These are phyloP conservation scores for Apiospora pterosperma DNA, from an alignment of 2,329 filamentous ascomycete genomes.

Conservation along the genomic window DNA sequence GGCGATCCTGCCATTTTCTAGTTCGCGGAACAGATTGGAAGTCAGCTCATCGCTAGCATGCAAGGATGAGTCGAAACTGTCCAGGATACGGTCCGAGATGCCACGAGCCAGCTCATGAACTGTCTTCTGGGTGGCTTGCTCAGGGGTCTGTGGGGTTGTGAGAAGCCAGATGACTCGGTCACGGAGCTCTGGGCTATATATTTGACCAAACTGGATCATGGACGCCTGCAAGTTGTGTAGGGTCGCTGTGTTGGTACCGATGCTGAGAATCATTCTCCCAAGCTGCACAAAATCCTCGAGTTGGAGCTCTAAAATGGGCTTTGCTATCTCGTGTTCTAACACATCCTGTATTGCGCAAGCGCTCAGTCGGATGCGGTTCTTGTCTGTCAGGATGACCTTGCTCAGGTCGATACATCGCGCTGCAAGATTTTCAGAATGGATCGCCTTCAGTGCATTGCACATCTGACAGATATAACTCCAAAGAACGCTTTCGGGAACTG, in stretches of 20 bases:
- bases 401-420: constrained; percentile 82
- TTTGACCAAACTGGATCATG: constrained; percentile 72
- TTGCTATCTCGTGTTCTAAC: constrained; percentile 71
- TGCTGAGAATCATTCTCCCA: constrained; percentile 76
- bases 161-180: constrained; percentile 82
- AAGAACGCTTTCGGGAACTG: constrained; percentile 68
- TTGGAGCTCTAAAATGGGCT: constrained; percentile 72
- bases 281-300: constrained; percentile 84
- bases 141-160: constrained; percentile 52
- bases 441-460: constrained; percentile 79
- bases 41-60: constrained; percentile 74
- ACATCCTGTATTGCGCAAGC: constrained; percentile 90
- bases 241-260: constrained; percentile 67
- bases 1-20: constrained; percentile 85
- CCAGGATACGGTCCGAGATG: constrained; percentile 74
- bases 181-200: constrained; percentile 74
- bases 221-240: constrained; percentile 63
- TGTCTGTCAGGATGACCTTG: constrained; percentile 87
- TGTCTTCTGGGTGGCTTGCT: constrained; percentile 52
- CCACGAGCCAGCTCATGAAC: constrained; percentile 77
- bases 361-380: constrained; percentile 83
- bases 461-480: constrained; percentile 95
- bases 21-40: constrained; percentile 70
- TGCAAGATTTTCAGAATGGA: constrained; percentile 78
- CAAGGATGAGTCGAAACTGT: constrained; percentile 73